phyloP scores from a whole-genome alignment of 108 stramenopile species.

The Fistulifera pelliculosa region DNA sequence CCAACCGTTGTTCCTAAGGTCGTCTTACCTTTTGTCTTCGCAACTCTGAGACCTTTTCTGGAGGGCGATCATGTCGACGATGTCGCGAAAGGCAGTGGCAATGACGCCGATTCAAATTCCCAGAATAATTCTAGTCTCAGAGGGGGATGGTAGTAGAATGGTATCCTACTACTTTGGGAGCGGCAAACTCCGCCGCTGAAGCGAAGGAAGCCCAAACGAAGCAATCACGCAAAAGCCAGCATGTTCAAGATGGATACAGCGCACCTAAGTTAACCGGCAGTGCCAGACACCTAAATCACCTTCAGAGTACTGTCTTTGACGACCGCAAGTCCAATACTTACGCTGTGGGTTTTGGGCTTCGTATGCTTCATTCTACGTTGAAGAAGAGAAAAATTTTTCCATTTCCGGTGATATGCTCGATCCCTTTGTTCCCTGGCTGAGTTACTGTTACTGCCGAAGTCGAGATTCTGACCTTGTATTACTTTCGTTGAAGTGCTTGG shows the following conservation, averaged over 20 bases:
- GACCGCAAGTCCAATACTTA: no score
- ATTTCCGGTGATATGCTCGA: conserved; percentile 51
- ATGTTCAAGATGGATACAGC: conserved; percentile 62
- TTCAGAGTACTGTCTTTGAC: conserved; percentile 33
- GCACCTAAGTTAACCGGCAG: conserved; percentile 85
- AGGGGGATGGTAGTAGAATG: conserved; percentile 54
- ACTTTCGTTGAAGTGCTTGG: conserved; percentile 74
- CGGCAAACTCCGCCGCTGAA: conserved; percentile 27
- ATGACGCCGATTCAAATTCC: conserved; percentile 41
- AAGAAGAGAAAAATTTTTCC: conserved; percentile 52
- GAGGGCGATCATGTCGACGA: conserved; percentile 10
- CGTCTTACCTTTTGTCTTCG: conserved; percentile 71
- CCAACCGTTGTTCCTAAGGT: conserved; percentile 62
- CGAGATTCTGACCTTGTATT: conserved; percentile 65
- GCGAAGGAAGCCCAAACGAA: conserved; percentile 45
- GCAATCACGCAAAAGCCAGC: conserved; percentile 28
- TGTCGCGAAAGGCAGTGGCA: conserved; percentile 20
- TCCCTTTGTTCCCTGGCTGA: conserved; percentile 77
- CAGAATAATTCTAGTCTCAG: conserved; percentile 9
- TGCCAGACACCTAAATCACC: conserved; percentile 56
- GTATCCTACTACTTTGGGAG: conserved; percentile 54
- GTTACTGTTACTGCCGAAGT: conserved; percentile 60
- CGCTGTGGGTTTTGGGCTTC: conserved; percentile 81
- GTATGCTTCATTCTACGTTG: conserved; percentile 64
- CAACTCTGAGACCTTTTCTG: conserved; percentile 67